Evolutionary conservation across 1,284 basidiomycete genomes (phyloP).

Genomic region (Schizopora paradoxa): DNA sequence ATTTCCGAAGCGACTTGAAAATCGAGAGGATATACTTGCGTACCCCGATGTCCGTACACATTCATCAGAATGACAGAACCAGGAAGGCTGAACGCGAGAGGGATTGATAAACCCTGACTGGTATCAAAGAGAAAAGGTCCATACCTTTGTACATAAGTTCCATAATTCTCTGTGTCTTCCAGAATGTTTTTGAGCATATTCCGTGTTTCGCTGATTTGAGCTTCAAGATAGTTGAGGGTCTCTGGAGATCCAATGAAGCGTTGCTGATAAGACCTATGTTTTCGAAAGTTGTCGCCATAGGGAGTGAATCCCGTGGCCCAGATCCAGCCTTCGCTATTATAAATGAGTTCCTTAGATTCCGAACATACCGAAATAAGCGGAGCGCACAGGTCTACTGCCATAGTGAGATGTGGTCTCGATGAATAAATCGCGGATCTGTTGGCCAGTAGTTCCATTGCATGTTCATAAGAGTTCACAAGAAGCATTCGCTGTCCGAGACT

Average conservation of each 20-base stretch:
- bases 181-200: constrained; percentile 13
- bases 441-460: constrained; percentile 14
- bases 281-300: constrained; percentile 21
- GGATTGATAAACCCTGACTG: too few relatives aligned
- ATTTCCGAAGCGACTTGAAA: too few relatives aligned
- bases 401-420: too few relatives aligned
- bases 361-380: not conserved
- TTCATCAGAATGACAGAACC: not conserved
- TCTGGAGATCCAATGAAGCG: constrained; percentile 17
- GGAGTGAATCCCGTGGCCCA: constrained; percentile 17
- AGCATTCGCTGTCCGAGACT: constrained; percentile 30
- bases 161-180: constrained; percentile 17
- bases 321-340: constrained; percentile 21
- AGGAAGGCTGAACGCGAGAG: too few relatives aligned
- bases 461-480: constrained; percentile 10
- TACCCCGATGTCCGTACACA: not conserved
- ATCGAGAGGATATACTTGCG: too few relatives aligned
- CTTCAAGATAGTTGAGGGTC: constrained; percentile 8
- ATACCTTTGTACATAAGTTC: constrained; percentile 17
- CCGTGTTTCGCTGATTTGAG: constrained; percentile 17
- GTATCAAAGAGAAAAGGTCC: not conserved
- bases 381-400: too few relatives aligned
- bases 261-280: constrained; percentile 18
- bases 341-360: too few relatives aligned
- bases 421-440: constrained; percentile 13